Base-by-base conservation (phyloP, 192 early-diverging fungal species). In the Bifiguratus adelaidae region DNA sequence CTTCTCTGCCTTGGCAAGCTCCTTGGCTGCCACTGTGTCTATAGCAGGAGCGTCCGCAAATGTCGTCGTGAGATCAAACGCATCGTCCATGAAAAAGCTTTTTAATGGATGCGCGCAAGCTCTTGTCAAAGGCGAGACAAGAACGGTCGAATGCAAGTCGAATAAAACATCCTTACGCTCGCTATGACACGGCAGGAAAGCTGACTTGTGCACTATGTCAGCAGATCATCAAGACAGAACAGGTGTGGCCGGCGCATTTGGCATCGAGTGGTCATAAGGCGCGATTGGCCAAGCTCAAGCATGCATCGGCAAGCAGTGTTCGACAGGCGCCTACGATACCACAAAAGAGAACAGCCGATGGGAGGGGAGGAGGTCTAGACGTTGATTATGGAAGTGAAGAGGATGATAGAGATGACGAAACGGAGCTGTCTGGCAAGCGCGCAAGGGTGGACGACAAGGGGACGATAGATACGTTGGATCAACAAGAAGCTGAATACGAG, bases 191-290 rank as follows among this genome's bases (percentile, higher is more conserved):
- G 11, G 50, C 54, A 20, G 56, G 60, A 22, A 56, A 62, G 7
- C 44, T 74, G 19, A 55, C 60, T 12, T 74, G 72, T 47, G 56
- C 58, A 41, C 58, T 70, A 19, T 74, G 72, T 55, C 28, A 22
- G 0, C 48, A 63, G 1, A 48, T 47, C 35, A 58, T 64, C 18
- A 74, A 68, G 41, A 59, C 42, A 19, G 68, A 70, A 28, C 50
- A 34, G 7, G 49, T 74, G 3, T 74, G 72, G 72, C 55, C 50
- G 29, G 56, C 68, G 13, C 72, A 74, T 37, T 45, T 74, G 30
- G 53, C 56, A 9, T 65, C 61, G 1, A 51, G 56, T 11, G n/a
- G 40, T 3, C 72, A 74, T 48, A 63, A 70, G 34, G 65, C 70
- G 13, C 54, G 47, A 3, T 43, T 74, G 25, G 51, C 61, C 7